Evolutionary conservation across 202 grass and related monocot genomes (phyloP), one percentile per base, ranked within the genome.

Genomic region (Zizania palustris): DNA sequence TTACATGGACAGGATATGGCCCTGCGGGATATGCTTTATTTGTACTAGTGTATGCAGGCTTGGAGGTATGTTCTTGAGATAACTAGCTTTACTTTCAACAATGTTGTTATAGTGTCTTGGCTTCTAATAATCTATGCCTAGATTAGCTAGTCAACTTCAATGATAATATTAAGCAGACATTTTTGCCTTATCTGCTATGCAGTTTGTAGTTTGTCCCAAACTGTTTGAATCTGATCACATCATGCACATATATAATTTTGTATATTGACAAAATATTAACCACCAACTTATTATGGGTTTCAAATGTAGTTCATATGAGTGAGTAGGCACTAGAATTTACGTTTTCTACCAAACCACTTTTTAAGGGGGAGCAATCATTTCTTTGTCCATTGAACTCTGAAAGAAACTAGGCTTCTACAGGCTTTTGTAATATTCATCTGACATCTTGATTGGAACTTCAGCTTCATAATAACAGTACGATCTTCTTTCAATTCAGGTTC

Each of bases 21-120:
- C 79, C 96, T 56, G 92, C 96, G 87, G 96, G 96, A 79, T 99
- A 99, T 64, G 96, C 96, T 75, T 58, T 99, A 50, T 99, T 93
- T 57, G 60, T 99, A 14, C 85, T 99, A 73, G 92, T 88, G 60
- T 99, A 99, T 84, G 87, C 92, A 50, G 89, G 92, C 76, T 77
- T 96, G 55, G 96, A 99, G 96, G 96, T 99, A 81, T 71, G 58
- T 50, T 64, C 46, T 82, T 9, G 10, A 36, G 3, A 12, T 65
- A 75, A 55, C 55, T 74, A 39, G 16, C 0, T 35, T 71, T 48
- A 0, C 19, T 59, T 33, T 53, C 7, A 28, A 15, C 5, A 28
- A 11, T 73, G 6, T 3, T 72, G 28, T 28, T 28, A 19, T 6
- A 55, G 51, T 55, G 6, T 55, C 22, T 53, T 72, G 6, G 13